A percentile compares a stretch with the other conserved stretches of the same genome.
These are phyloP conservation scores for Coniferiporia weirii DNA, from an alignment of 1,284 basidiomycete genomes.

Conservation along the genomic window DNA sequence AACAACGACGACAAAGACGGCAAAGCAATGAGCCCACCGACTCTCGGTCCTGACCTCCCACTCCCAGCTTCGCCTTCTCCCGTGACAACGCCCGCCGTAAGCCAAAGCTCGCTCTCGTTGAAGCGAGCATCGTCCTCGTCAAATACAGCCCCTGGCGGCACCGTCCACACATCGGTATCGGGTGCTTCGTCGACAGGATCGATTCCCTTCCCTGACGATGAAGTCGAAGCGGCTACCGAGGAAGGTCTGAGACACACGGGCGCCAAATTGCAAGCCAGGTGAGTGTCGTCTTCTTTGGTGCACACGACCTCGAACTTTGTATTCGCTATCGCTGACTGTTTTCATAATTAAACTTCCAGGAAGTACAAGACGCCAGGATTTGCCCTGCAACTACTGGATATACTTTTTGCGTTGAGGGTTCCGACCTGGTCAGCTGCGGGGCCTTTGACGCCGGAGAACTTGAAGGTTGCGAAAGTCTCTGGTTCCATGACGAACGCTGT, in stretches of 20 bases:
- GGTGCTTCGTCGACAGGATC: constrained; percentile 37
- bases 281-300: constrained; percentile 19
- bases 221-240: constrained; percentile 43
- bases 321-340: neutral
- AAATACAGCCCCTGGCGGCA: constrained; percentile 6
- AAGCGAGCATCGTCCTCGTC: constrained; percentile 2
- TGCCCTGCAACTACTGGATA: constrained; percentile 49
- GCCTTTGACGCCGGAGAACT: constrained; percentile 41
- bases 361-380: constrained; percentile 62
- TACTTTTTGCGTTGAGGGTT: constrained; percentile 48
- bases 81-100: constrained; percentile 1
- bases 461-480: constrained; percentile 77
- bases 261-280: constrained; percentile 29
- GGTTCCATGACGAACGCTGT: constrained; percentile 92
- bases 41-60: constrained; percentile 13
- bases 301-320: constrained; percentile 3
- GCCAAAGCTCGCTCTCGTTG: neutral
- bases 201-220: constrained; percentile 35
- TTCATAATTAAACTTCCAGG: constrained; percentile 35
- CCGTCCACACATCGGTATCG: constrained; percentile 1
- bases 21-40: constrained; percentile 7
- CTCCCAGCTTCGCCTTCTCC: constrained; percentile 15
- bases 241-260: constrained; percentile 63
- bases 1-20: neutral
- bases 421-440: constrained; percentile 45